Conservation (phyloP, 2,329 filamentous ascomycete species). For the Colletotrichum viniferum region DNA sequence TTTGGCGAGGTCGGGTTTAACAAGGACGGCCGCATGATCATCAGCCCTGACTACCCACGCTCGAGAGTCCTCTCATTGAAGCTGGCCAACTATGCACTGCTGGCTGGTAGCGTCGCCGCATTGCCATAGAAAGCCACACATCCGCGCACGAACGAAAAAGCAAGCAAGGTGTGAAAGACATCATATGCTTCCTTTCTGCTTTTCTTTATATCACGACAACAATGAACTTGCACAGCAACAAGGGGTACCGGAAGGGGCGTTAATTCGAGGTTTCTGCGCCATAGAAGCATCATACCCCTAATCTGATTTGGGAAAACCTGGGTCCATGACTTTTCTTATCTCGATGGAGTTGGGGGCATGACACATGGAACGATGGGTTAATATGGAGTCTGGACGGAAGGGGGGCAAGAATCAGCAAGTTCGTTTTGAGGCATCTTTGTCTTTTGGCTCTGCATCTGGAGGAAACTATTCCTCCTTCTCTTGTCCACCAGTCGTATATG, state of each 20-base stretch:
- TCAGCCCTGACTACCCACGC: constrained; percentile 59
- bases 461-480: neutral
- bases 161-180: neutral
- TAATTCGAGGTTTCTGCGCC: constrained; percentile 3
- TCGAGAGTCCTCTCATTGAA: constrained; percentile 60
- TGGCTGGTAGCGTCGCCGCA: constrained; percentile 30
- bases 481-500: neutral
- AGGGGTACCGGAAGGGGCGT: constrained; percentile 9
- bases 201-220: constrained; percentile 8
- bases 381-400: constrained; percentile 10
- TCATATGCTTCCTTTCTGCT: neutral
- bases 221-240: constrained; percentile 20
- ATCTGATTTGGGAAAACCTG: constrained; percentile 16
- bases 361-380: constrained; percentile 1
- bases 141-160: neutral
- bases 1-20: constrained; percentile 64
- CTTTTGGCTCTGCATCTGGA: neutral
- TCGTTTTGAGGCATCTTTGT: neutral
- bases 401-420: neutral
- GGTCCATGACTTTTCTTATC: constrained; percentile 8
- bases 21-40: constrained; percentile 63
- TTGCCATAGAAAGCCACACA: neutral
- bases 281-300: constrained; percentile 23
- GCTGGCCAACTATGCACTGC: constrained; percentile 59
- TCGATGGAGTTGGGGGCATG: constrained; percentile 5